Evolutionary conservation across 495 filamentous ascomycete genomes (phyloP).

Genomic region (Barbatosphaeria neglecta): DNA sequence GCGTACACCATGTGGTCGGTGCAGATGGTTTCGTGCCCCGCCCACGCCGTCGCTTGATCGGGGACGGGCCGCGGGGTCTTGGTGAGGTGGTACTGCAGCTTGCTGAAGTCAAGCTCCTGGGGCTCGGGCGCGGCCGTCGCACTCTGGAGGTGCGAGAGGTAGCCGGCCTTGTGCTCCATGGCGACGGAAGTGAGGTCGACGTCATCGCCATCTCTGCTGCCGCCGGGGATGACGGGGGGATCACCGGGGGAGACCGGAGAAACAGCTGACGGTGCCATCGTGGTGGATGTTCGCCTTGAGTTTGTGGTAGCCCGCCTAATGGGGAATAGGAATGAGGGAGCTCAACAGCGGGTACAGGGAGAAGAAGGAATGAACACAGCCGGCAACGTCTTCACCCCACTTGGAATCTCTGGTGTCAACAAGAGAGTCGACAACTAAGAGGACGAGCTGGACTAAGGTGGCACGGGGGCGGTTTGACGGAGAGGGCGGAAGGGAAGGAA

Average conservation of each 20-base stretch:
- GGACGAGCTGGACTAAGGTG: too few relatives aligned
- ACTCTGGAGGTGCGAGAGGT: conserved; percentile 7
- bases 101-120: conserved; percentile 55
- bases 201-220: conserved; percentile 19
- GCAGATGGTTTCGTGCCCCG: conserved; percentile 45
- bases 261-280: conserved; percentile 20
- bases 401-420: too few relatives aligned
- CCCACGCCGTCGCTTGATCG: conserved; percentile 34
- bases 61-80: conserved; percentile 59
- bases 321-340: too few relatives aligned
- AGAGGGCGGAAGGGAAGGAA: too few relatives aligned
- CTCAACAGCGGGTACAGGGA: too few relatives aligned
- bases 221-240: too few relatives aligned
- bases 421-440: too few relatives aligned
- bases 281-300: conserved; percentile 1
- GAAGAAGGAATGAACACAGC: too few relatives aligned
- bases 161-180: conserved; percentile 20
- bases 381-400: too few relatives aligned
- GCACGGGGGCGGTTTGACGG: too few relatives aligned
- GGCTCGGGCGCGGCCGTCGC: conserved; percentile 13
- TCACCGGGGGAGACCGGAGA: background rate
- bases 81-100: conserved; percentile 56
- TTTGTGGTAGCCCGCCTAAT: too few relatives aligned
- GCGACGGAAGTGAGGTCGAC: conserved; percentile 30
- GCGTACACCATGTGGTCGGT: conserved; percentile 87